These are phyloP conservation scores for Sarcomyxa edulis DNA, from an alignment of 768 basidiomycete species.

Conservation along the genomic window DNA sequence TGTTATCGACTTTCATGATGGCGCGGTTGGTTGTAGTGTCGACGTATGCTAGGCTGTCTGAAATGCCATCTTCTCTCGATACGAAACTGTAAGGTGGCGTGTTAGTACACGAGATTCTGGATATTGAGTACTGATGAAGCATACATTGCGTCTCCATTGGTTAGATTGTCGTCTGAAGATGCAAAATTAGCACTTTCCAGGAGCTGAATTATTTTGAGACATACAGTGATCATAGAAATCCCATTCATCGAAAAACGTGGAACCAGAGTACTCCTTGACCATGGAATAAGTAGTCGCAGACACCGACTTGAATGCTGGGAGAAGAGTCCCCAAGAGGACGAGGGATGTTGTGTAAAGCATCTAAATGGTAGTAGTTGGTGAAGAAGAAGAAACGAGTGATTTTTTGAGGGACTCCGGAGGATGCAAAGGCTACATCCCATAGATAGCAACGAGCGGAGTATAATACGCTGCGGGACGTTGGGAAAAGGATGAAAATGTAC, in stretches of 20 bases:
- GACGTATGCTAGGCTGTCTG: constrained; percentile 53
- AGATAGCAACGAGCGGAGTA: too few species aligned
- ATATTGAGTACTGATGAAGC: constrained; percentile 6
- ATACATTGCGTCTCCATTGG: constrained; percentile 58
- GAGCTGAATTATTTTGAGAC: constrained; percentile 12
- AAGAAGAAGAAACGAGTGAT: too few species aligned
- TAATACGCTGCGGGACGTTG: too few species aligned
- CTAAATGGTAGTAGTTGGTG: too few species aligned
- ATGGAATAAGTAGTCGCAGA: constrained; percentile 41
- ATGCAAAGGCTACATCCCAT: too few species aligned
- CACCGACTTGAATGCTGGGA: too few species aligned
- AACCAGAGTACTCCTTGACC: constrained; percentile 51
- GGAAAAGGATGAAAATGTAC: too few species aligned
- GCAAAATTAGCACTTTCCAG: not conserved
- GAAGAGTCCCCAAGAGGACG: too few species aligned
- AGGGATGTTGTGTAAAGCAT: too few species aligned
- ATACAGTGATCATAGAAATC: constrained; percentile 54
- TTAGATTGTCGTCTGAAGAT: constrained; percentile 58
- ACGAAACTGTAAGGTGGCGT: constrained; percentile 35
- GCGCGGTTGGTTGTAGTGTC: constrained; percentile 63
- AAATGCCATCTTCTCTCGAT: constrained; percentile 37
- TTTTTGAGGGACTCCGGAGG: too few species aligned
- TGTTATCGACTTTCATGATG: constrained; percentile 75
- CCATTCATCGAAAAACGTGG: constrained; percentile 66
- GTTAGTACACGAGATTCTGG: constrained; percentile 3